Conservation (phyloP, 495 filamentous ascomycete genomes). For the Neurospora sp. region DNA sequence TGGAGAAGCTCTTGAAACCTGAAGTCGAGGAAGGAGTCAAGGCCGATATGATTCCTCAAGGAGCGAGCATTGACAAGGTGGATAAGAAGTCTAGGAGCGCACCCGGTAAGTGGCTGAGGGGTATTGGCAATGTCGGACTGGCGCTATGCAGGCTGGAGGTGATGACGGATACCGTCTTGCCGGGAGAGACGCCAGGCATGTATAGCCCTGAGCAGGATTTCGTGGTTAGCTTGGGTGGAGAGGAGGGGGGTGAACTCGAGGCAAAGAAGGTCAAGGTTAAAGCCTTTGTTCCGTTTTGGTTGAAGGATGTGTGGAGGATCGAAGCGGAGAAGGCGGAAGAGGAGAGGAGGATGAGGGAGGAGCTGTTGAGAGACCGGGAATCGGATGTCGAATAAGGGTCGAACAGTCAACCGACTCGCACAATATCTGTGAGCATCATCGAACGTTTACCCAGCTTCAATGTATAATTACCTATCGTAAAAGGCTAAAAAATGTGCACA, state of each 20-base stretch:
- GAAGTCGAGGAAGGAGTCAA: constrained; percentile 8
- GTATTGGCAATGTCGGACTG: constrained; percentile 76
- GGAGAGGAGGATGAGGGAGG: background rate
- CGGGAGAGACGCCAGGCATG: constrained; percentile 50
- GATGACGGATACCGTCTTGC: constrained; percentile 68
- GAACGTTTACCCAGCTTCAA: background rate
- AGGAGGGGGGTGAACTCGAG: constrained; percentile 10
- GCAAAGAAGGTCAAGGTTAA: constrained; percentile 55
- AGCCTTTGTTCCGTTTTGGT: constrained; percentile 82
- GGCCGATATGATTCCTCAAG: constrained; percentile 21
- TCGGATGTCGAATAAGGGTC: background rate
- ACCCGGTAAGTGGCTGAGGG: constrained; percentile 60
- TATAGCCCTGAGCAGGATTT: constrained; percentile 34
- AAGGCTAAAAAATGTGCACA: too few relatives aligned
- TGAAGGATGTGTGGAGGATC: constrained; percentile 29
- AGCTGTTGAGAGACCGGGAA: background rate
- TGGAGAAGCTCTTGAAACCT: constrained; percentile 24
- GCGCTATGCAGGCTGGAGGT: constrained; percentile 81
- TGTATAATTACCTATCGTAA: background rate
- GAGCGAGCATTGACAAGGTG: constrained; percentile 29
- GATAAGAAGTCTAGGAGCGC: constrained; percentile 52
- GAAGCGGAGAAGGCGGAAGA: constrained; percentile 1
- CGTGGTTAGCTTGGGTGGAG: constrained; percentile 24
- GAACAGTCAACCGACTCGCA: background rate
- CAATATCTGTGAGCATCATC: background rate